A percentile compares a stretch with the other conserved stretches of the same genome.
These are phyloP conservation scores for Noccaea bulbosa DNA, from an alignment of 345 rosid genomes.

Conservation along the genomic window DNA sequence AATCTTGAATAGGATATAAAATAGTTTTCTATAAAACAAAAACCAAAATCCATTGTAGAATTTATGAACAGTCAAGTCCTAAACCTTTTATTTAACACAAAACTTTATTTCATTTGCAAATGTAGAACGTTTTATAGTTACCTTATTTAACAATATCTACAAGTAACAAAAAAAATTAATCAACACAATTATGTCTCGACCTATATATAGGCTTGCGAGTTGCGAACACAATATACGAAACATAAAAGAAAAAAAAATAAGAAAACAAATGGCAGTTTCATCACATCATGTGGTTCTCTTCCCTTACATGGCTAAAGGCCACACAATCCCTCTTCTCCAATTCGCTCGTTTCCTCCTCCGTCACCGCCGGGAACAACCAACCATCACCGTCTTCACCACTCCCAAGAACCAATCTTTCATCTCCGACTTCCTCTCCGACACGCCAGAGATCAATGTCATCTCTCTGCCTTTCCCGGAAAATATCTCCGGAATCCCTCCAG, in stretches of 20 bases:
- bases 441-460: slow-evolving; percentile 46
- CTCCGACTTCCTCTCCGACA: slow-evolving; percentile 49
- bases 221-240: too few species aligned
- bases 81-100: too few species aligned
- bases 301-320: slow-evolving; percentile 91
- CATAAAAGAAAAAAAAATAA: background rate
- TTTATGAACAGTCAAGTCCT: too few species aligned
- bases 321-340: slow-evolving; percentile 73
- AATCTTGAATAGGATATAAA: too few species aligned
- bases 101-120: too few species aligned
- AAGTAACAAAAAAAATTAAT: too few species aligned
- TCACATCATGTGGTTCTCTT: slow-evolving; percentile 58
- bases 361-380: slow-evolving; percentile 28
- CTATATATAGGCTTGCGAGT: too few species aligned
- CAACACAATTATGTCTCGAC: too few species aligned
- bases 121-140: too few species aligned
- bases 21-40: too few species aligned
- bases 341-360: slow-evolving; percentile 67
- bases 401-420: slow-evolving; percentile 61
- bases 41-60: too few species aligned
- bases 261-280: slow-evolving; percentile 20
- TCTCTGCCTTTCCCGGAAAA: slow-evolving; percentile 58
- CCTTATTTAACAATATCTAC: too few species aligned
- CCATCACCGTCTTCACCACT: slow-evolving; percentile 70
- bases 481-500: slow-evolving; percentile 52